Evolutionary conservation across 345 rosid species (phyloP).

Genomic region (Corchorus capsularis): DNA sequence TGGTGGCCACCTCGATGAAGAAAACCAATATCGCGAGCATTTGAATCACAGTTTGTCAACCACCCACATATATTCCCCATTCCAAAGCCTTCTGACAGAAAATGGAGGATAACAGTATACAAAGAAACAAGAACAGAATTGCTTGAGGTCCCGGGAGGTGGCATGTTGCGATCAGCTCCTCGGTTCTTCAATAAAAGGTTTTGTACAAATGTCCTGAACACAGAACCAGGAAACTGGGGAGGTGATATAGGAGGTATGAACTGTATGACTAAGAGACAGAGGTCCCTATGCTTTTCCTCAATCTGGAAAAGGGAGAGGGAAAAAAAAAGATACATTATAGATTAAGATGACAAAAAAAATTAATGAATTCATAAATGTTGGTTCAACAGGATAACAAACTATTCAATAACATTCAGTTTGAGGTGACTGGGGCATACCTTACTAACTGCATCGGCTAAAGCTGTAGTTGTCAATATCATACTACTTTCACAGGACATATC

Average conservation of each 20-base stretch:
- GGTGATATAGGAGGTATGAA: conserved; percentile 75
- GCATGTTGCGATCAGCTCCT: conserved; percentile 79
- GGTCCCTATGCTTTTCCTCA: conserved; percentile 92
- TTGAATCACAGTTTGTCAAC: conserved; percentile 54
- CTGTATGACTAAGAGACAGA: conserved; percentile 88
- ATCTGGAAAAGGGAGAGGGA: conserved; percentile 52
- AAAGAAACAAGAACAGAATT: conserved; percentile 89
- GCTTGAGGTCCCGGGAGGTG: conserved; percentile 81
- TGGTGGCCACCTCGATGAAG: conserved; percentile 95
- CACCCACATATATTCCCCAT: conserved; percentile 51
- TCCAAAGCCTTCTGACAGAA: conserved; percentile 87
- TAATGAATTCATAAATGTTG: background rate
- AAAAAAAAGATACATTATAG: background rate
- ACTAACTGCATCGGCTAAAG: conserved; percentile 72
- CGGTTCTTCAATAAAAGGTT: conserved; percentile 82
- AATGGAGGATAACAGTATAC: conserved; percentile 82
- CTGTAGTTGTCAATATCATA: conserved; percentile 74
- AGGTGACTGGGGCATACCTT: conserved; percentile 47
- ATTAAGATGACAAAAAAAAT: conserved; percentile 9
- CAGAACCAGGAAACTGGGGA: conserved; percentile 88
- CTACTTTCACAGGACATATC: conserved; percentile 73
- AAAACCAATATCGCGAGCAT: conserved; percentile 59
- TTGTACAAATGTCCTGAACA: conserved; percentile 82
- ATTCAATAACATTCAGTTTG: background rate
- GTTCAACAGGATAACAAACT: background rate